Conservation (phyloP, 768 basidiomycete species). For the Mycena leptocephala region DNA sequence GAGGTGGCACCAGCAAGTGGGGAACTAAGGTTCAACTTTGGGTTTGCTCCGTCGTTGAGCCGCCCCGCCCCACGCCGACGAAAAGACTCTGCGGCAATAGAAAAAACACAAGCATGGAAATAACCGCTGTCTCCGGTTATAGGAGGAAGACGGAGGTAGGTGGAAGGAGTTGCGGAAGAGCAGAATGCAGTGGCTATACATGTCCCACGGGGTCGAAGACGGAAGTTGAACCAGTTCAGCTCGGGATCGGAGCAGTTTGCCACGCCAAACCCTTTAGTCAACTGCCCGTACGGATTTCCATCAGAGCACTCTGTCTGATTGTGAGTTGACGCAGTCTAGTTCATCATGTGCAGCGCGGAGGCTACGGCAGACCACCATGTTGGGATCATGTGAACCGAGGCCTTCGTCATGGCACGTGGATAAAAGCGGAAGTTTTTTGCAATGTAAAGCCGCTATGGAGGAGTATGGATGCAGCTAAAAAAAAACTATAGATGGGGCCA, state of each 20-base stretch:
- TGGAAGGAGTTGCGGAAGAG: constrained; percentile 11
- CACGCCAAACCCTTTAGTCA: constrained; percentile 26
- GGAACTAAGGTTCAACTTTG: neutral
- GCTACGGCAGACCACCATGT: neutral
- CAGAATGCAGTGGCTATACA: constrained; percentile 28
- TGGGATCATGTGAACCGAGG: neutral
- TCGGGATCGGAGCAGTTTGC: neutral
- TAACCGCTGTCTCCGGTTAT: constrained; percentile 9
- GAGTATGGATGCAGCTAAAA: neutral
- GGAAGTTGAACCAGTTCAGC: neutral
- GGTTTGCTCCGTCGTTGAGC: neutral
- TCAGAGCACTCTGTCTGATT: constrained; percentile 32
- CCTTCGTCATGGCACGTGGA: constrained; percentile 6
- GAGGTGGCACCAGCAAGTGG: constrained; percentile 11
- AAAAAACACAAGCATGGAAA: neutral
- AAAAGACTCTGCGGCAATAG: neutral
- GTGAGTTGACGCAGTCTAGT: constrained; percentile 14
- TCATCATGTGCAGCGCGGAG: constrained; percentile 24
- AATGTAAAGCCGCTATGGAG: no score
- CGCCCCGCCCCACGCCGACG: neutral
- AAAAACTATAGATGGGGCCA: no score
- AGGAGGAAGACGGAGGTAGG: neutral
- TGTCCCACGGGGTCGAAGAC: neutral
- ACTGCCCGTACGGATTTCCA: constrained; percentile 33
- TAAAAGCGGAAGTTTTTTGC: neutral